A percentile compares a stretch with the other conserved stretches of the same genome.
Evolutionary conservation across 2,329 filamentous ascomycete genomes (phyloP).

Genomic region (Aspergillus pseudotamarii): DNA sequence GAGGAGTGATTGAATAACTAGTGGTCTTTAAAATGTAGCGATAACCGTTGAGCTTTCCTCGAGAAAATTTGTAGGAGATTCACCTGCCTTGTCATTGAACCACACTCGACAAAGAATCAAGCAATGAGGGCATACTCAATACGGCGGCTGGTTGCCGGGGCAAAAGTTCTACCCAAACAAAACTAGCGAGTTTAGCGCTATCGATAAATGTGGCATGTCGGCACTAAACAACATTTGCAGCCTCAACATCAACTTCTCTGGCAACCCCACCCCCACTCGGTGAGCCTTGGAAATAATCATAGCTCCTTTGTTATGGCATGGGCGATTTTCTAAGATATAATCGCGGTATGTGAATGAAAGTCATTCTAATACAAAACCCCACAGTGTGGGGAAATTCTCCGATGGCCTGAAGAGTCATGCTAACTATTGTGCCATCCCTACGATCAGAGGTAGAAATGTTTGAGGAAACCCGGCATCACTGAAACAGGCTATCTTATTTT

Average conservation of each 20-base stretch:
- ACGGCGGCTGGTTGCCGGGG: slow-evolving; percentile 25
- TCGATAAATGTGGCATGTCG: slow-evolving; percentile 26
- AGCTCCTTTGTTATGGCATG: not conserved
- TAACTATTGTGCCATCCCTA: not conserved
- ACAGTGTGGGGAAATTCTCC: not conserved
- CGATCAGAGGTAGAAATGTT: not conserved
- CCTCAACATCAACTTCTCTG: slow-evolving; percentile 15
- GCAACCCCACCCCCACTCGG: not conserved
- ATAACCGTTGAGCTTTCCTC: not conserved
- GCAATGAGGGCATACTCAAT: not conserved
- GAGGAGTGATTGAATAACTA: not conserved
- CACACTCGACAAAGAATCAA: too few species aligned
- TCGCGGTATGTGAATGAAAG: not conserved
- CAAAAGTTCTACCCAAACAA: slow-evolving; percentile 27
- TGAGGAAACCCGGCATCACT: not conserved
- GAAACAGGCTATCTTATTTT: not conserved
- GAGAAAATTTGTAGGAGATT: not conserved
- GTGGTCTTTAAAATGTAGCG: not conserved
- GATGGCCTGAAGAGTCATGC: not conserved
- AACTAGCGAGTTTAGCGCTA: slow-evolving; percentile 20
- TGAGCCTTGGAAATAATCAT: not conserved
- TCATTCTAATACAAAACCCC: not conserved
- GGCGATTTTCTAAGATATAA: not conserved
- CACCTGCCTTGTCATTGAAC: not conserved
- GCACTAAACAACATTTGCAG: slow-evolving; percentile 13